Evolutionary conservation across 352 stramenopile species (phyloP).

Genomic region (Phytophthora multivora): DNA sequence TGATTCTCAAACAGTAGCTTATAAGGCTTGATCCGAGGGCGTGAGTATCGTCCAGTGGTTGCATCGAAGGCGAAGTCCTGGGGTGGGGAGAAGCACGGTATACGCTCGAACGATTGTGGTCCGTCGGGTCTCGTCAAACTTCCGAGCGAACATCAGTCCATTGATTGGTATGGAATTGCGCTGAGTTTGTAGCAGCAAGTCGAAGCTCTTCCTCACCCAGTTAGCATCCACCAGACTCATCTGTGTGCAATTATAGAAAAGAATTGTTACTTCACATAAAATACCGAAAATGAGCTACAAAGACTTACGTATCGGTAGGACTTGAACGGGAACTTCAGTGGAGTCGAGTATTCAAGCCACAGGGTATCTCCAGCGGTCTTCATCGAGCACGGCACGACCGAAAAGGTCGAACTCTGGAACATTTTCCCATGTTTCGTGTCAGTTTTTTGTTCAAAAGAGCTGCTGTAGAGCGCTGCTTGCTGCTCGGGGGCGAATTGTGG

Average conservation of each 20-base stretch:
- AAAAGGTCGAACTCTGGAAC: slow-evolving; percentile 13
- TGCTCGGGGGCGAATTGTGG: not conserved
- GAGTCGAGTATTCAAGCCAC: slow-evolving; percentile 13
- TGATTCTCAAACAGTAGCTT: no score
- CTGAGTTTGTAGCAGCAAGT: slow-evolving; percentile 11
- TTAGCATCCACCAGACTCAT: slow-evolving; percentile 2
- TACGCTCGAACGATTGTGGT: slow-evolving; percentile 15
- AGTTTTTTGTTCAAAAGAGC: slow-evolving; percentile 2
- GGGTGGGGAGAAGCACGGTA: slow-evolving; percentile 6
- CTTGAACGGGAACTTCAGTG: slow-evolving; percentile 13
- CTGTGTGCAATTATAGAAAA: not conserved
- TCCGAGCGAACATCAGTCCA: slow-evolving; percentile 17
- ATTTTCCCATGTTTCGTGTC: slow-evolving; percentile 16
- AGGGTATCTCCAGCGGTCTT: slow-evolving; percentile 4
- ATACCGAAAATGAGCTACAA: no score
- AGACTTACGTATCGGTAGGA: slow-evolving; percentile 15
- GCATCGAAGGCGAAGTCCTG: slow-evolving; percentile 14
- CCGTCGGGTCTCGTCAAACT: not conserved
- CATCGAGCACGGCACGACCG: slow-evolving; percentile 13
- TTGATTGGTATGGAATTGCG: not conserved
- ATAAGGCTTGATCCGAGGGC: not conserved
- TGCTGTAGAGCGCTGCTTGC: not conserved
- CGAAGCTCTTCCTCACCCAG: slow-evolving; percentile 20
- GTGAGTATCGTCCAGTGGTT: slow-evolving; percentile 18
- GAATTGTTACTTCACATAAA: no score